Percentiles rank a stretch among this genome's conserved stretches.
These are phyloP conservation scores for Salicornia ramosissima DNA, from an alignment of 148 eudicot genomes.

Conservation along the genomic window DNA sequence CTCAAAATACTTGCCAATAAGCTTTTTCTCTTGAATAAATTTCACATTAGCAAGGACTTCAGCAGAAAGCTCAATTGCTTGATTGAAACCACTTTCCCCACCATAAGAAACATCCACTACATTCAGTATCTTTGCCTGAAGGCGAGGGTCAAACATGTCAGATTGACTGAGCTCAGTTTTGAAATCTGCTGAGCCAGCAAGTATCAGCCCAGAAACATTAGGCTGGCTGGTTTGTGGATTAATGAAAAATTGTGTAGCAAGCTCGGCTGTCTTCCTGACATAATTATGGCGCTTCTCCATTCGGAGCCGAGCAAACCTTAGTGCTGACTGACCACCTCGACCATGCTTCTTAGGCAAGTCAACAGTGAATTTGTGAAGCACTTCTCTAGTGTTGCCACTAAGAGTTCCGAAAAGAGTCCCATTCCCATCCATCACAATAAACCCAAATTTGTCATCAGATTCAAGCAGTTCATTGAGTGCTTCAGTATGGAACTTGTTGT, in stretches of 20 bases:
- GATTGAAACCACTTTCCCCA: slow-evolving; percentile 30
- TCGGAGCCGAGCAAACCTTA: slow-evolving; percentile 24
- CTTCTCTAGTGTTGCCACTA: slow-evolving; percentile 27
- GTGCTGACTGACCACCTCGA: slow-evolving; percentile 27
- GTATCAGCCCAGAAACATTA: slow-evolving; percentile 24
- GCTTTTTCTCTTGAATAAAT: slow-evolving; percentile 26
- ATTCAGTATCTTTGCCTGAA: slow-evolving; percentile 16
- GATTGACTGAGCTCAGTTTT: slow-evolving; percentile 27
- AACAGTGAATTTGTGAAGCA: slow-evolving; percentile 25
- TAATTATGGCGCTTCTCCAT: slow-evolving; percentile 26
- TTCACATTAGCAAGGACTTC: slow-evolving; percentile 23
- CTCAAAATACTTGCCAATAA: slow-evolving; percentile 27
- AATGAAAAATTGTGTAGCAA: slow-evolving; percentile 22
- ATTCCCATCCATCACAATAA: slow-evolving; percentile 30
- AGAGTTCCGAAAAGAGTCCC: slow-evolving; percentile 32
- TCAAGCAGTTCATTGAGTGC: slow-evolving; percentile 28
- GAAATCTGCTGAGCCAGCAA: slow-evolving; percentile 28
- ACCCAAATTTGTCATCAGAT: slow-evolving; percentile 27
- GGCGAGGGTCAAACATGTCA: slow-evolving; percentile 28
- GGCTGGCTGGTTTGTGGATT: slow-evolving; percentile 23
- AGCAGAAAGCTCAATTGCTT: slow-evolving; percentile 27
- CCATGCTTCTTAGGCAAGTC: slow-evolving; percentile 28
- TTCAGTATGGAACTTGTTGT: slow-evolving; percentile 26
- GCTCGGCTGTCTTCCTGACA: slow-evolving; percentile 26
- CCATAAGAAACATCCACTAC: slow-evolving; percentile 28